Evolutionary conservation across 2,329 filamentous ascomycete species (phyloP), one percentile per base, ranked within the genome.

Genomic region (Teratosphaeria destructans): DNA sequence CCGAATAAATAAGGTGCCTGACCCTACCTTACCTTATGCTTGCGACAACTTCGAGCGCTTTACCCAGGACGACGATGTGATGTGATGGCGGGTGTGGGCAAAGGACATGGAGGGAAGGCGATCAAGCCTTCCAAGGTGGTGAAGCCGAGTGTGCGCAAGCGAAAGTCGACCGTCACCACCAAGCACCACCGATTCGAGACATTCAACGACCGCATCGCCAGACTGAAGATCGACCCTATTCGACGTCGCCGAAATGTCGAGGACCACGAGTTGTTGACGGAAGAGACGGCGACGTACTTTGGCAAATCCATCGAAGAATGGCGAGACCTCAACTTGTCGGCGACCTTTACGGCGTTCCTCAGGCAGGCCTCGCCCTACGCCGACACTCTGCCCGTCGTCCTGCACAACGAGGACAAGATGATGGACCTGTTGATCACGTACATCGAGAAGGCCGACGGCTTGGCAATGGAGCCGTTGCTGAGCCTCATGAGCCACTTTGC

Each of bases 161-260:
- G 66, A 54, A 70, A 81, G 64, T 90, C 88, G 72, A 95, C 90
- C 29, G 79, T 81, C 56, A 89, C 91, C 66, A 85, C 87, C 63
- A 92, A 90, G 71, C 88, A 90, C 57, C 90, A 96, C 76, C 83
- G 89, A 72, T 97, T 90, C 84, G 88, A 96, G 76, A 87, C 89
- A 63, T 97, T 97, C 76, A 89, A 87, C 61, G 84, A 87, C 71
- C 94, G 95, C 74, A 89, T 97, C 73, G 85, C 89, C 64, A 94
- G 92, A 74, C 83, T 97, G 71, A 94, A 90, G 76, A 87, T 99
- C 76, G 93, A 99, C 70, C 94, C 94, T 54, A 83, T 99, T 66
- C 90, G 94, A 74, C 87, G 87, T 76, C 88, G 95, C 68, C 89
- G 91, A 75, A 60, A 65, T 57, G 66, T 65, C 10, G 67, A 71